Evolutionary conservation across 805 yeast genomes (phyloP), one percentile per base, ranked within the genome.

Genomic region (Myxozyma mucilagina): DNA sequence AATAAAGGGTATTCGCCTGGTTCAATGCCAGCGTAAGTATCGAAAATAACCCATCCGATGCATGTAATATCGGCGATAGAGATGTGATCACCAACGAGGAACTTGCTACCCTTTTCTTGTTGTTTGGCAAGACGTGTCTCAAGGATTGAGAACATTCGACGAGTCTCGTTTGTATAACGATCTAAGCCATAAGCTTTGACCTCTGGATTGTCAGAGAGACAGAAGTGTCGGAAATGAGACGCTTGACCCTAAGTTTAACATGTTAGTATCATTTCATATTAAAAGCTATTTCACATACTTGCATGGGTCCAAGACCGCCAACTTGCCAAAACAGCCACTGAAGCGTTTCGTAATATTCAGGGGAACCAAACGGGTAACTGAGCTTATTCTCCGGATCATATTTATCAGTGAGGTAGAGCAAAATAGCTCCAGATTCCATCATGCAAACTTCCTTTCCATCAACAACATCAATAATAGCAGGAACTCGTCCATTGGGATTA

Each of bases 401-500:
- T 62, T 79, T 82, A 64, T 84, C 87, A 57, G 82, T 83, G 39
- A 86, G 71, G 70, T 84, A 86, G 59, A 76, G 73, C 72, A 86
- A 70, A 63, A 86, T 85, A 1, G 89, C 87, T 35, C 82, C 89
- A 41, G 85, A 78, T 73, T 86, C 89, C 66, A 80, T 79, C 32
- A 86, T 68, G 18, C 80, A 8, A n/a, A 43, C 4, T 38, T 38
- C 41, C 5, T 38, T 38, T 38, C 41, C 41, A 38, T 78, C 56
- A 1, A 69, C 59, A 45, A 71, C 68, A 53, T 77, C 79, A 39
- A 70, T 75, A 35, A 86, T 71, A 0, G 84, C 78, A 34, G 90
- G 90, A 54, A 86, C 82, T 66, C 84, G 75, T 5, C 90, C 89
- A 67, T 85, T 84, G 24, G 86, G 85, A 70, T 85, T 84, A 68